These are phyloP conservation scores for Paecilomyces dactylethromorphus DNA, from an alignment of 2,329 filamentous ascomycete species.

Conservation along the genomic window DNA sequence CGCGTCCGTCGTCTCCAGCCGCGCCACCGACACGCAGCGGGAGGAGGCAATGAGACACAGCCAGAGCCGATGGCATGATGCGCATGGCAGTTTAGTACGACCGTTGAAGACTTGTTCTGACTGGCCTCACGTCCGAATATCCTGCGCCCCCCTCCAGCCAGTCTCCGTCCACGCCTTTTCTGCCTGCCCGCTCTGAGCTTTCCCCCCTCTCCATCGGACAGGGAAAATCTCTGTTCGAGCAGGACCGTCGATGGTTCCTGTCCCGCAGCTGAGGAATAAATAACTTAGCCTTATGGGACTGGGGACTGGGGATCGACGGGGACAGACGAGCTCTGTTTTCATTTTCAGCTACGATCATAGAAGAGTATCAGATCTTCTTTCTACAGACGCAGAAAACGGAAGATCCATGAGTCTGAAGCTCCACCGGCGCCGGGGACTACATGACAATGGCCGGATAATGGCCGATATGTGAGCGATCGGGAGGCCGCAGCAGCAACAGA, in stretches of 20 bases:
- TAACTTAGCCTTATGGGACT: background rate
- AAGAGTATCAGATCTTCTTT: background rate
- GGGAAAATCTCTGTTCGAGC: background rate
- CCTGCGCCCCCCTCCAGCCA: background rate
- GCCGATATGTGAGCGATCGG: background rate
- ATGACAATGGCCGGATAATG: background rate
- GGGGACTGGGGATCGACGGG: background rate
- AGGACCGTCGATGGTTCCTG: background rate
- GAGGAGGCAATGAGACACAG: slow-evolving; percentile 1
- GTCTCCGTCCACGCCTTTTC: background rate
- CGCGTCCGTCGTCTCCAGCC: background rate
- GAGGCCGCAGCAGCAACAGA: too few relatives aligned
- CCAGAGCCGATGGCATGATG: background rate
- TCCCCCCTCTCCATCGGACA: background rate
- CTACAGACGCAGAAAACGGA: background rate
- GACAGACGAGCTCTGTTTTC: background rate
- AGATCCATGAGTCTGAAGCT: background rate
- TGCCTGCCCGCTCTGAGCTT: background rate
- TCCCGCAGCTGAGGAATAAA: background rate
- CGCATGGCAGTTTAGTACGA: background rate
- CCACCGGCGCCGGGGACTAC: background rate
- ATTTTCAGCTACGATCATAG: background rate
- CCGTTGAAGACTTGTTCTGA: too few relatives aligned
- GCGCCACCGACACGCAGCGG: background rate
- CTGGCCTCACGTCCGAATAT: background rate